These are phyloP conservation scores for Cercospora janseana DNA, from an alignment of 2,329 filamentous ascomycete genomes.

Conservation along the genomic window DNA sequence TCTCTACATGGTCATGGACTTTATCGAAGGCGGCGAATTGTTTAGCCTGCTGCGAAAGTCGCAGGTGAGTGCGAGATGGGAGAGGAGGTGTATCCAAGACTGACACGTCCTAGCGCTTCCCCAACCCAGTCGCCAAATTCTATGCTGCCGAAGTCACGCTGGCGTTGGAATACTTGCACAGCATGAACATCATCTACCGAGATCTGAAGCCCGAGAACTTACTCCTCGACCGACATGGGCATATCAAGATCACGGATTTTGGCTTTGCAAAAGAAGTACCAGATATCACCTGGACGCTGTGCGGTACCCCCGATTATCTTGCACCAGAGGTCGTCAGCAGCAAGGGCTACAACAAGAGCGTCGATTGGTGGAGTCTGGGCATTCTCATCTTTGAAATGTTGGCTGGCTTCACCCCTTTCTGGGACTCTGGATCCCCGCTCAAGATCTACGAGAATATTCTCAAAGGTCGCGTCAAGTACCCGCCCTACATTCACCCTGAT, in stretches of 20 bases:
- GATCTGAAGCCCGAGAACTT: conserved; percentile 96
- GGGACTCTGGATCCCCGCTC: conserved; percentile 96
- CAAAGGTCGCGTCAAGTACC: conserved; percentile 93
- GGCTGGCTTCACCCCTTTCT: conserved; percentile 97
- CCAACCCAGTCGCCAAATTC: conserved; percentile 98
- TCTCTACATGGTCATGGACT: conserved; percentile 99
- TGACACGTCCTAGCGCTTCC: conserved; percentile 71
- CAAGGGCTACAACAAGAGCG: conserved; percentile 99
- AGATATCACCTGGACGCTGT: conserved; percentile 98
- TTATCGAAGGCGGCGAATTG: conserved; percentile 95
- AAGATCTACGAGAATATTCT: conserved; percentile 99
- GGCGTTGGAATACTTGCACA: conserved; percentile 91
- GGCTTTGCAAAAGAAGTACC: conserved; percentile 97
- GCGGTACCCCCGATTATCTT: conserved; percentile 94
- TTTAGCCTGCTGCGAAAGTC: conserved; percentile 95
- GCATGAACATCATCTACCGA: conserved; percentile 94
- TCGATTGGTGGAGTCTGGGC: conserved; percentile 98
- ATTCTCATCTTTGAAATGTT: conserved; percentile 99
- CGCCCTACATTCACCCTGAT: conserved; percentile 89
- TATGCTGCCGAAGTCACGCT: conserved; percentile 97
- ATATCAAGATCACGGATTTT: conserved; percentile 90
- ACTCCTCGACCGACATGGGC: conserved; percentile 80
- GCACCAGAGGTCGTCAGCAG: conserved; percentile 98
- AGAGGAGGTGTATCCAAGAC: neutral
- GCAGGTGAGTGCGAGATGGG: conserved; percentile 49